These are phyloP conservation scores for Talaromyces marneffei DNA, from an alignment of 2,329 filamentous ascomycete species.

Conservation along the genomic window DNA sequence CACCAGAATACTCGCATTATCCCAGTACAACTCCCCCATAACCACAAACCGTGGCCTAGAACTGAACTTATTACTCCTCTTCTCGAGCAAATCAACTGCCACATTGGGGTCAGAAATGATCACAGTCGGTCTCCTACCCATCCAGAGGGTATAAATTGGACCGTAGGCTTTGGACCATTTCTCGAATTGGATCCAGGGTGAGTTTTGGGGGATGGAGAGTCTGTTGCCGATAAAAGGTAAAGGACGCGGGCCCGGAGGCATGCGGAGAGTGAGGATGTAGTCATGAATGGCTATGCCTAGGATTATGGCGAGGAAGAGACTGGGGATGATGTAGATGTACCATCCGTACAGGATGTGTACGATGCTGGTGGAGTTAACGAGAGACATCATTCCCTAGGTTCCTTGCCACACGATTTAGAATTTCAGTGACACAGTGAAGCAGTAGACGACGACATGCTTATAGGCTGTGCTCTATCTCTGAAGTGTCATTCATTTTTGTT, in stretches of 20 bases:
- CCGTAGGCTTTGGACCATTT: conserved; percentile 33
- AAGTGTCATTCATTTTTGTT: neutral
- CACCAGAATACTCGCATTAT: conserved; percentile 42
- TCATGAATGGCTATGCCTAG: conserved; percentile 23
- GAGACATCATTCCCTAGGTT: neutral
- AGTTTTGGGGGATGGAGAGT: conserved; percentile 20
- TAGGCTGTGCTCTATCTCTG: neutral
- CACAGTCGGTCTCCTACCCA: conserved; percentile 31
- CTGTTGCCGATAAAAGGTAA: conserved; percentile 25
- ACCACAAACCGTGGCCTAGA: conserved; percentile 29
- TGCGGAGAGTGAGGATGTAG: conserved; percentile 23
- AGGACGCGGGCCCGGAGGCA: conserved; percentile 25
- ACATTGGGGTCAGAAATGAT: conserved; percentile 30
- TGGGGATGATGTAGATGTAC: neutral
- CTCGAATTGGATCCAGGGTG: conserved; percentile 27
- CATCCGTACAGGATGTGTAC: neutral
- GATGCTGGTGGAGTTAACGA: neutral
- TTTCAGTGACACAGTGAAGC: neutral
- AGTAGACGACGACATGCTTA: neutral
- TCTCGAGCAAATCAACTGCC: conserved; percentile 34
- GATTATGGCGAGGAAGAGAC: neutral
- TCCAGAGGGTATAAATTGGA: conserved; percentile 32
- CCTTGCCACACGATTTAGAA: neutral
- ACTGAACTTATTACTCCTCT: conserved; percentile 34
- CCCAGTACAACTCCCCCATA: conserved; percentile 30